phyloP scores from a whole-genome alignment of 1,139 yeast genomes.

The Candida sanyaensis region DNA sequence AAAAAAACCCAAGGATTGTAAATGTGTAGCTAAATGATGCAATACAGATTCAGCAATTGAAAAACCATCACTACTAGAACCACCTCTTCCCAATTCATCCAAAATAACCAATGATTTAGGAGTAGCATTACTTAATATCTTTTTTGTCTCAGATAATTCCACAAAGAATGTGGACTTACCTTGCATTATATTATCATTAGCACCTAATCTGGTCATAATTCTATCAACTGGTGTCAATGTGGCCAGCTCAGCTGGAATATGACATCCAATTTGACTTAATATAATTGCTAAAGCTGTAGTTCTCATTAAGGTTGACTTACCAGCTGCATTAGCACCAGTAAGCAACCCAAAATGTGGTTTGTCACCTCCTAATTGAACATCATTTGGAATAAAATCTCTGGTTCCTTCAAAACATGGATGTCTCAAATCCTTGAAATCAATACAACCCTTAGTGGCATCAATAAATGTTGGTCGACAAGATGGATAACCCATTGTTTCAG shows the following conservation, averaged over 20 bases:
- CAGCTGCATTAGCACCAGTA: constrained; percentile 99
- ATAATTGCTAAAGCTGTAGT: constrained; percentile 94
- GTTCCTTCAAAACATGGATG: constrained; percentile 83
- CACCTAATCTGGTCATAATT: constrained; percentile 95
- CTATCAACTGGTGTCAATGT: constrained; percentile 80
- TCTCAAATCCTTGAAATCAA: constrained; percentile 76
- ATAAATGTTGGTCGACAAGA: constrained; percentile 81
- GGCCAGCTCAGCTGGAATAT: constrained; percentile 78
- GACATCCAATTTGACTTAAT: constrained; percentile 94
- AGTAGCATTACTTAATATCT: constrained; percentile 82
- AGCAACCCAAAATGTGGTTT: constrained; percentile 72
- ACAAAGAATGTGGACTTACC: constrained; percentile 96
- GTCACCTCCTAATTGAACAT: constrained; percentile 72
- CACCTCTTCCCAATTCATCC: constrained; percentile 80
- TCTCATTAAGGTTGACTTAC: constrained; percentile 90
- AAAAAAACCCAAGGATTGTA: constrained; percentile 89
- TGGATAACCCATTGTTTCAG: constrained; percentile 79
- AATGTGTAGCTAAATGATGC: constrained; percentile 87
- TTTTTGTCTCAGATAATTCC: constrained; percentile 90
- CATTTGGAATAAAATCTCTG: constrained; percentile 88
- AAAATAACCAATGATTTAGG: constrained; percentile 71
- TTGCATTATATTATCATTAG: constrained; percentile 95
- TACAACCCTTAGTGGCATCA: constrained; percentile 48
- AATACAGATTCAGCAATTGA: constrained; percentile 96
- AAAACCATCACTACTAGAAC: constrained; percentile 94